Percentiles rank a stretch among this genome's conserved stretches.
Conservation (phyloP, 352 stramenopile species). For the Phytophthora syringae region DNA sequence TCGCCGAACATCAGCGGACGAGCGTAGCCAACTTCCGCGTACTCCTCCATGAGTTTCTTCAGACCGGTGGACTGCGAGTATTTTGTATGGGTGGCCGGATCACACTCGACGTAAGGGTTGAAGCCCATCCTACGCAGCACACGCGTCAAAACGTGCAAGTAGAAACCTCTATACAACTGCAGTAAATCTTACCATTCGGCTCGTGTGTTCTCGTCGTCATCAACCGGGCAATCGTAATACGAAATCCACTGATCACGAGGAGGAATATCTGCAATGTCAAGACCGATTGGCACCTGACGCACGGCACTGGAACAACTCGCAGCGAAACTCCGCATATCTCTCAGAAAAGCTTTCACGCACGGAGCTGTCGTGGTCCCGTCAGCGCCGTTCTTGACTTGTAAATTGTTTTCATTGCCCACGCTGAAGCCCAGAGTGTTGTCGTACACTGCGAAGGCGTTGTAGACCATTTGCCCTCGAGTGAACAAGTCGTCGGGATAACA, state of each 20-base stretch:
- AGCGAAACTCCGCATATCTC: slow-evolving; percentile 53
- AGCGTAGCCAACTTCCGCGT: slow-evolving; percentile 49
- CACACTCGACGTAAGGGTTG: slow-evolving; percentile 75
- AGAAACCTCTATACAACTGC: too few species aligned
- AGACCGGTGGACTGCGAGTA: slow-evolving; percentile 68
- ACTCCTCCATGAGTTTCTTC: slow-evolving; percentile 68
- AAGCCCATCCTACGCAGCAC: slow-evolving; percentile 43
- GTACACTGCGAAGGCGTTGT: slow-evolving; percentile 68
- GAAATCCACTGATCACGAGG: slow-evolving; percentile 59
- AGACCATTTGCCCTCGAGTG: slow-evolving; percentile 53
- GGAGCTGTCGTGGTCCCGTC: slow-evolving; percentile 40
- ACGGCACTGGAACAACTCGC: slow-evolving; percentile 41
- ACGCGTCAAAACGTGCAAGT: background rate
- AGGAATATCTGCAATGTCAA: slow-evolving; percentile 68
- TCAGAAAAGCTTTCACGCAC: slow-evolving; percentile 67
- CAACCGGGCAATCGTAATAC: slow-evolving; percentile 74
- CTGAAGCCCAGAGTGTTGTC: slow-evolving; percentile 68
- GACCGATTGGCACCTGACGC: slow-evolving; percentile 65
- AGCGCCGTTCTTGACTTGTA: slow-evolving; percentile 24
- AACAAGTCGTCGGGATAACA: slow-evolving; percentile 58
- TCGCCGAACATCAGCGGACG: slow-evolving; percentile 79
- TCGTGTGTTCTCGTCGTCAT: slow-evolving; percentile 52
- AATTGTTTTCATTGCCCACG: slow-evolving; percentile 39
- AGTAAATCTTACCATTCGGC: slow-evolving; percentile 68
- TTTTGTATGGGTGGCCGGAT: slow-evolving; percentile 52